These are phyloP conservation scores for Acidomyces sp. DNA, from an alignment of 495 filamentous ascomycete species.

Conservation along the genomic window DNA sequence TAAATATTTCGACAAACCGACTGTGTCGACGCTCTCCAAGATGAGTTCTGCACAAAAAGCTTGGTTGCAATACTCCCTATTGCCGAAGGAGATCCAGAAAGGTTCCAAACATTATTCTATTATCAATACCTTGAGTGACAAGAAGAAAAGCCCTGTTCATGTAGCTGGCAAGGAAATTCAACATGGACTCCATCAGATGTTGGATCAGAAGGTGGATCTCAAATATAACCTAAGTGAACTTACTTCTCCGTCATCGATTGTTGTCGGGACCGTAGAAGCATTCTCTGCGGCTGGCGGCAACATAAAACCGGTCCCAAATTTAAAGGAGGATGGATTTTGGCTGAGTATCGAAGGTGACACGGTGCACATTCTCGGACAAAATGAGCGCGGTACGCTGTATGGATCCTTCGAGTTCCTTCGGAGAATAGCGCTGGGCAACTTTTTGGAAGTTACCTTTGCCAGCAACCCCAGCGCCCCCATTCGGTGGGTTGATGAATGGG, in stretches of 20 bases:
- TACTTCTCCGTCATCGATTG: slow-evolving; percentile 32
- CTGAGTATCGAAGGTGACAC: slow-evolving; percentile 34
- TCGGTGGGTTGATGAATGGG: slow-evolving; percentile 63
- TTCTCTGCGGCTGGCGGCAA: slow-evolving; percentile 33
- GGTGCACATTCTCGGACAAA: slow-evolving; percentile 51
- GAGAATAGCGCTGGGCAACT: slow-evolving; percentile 47
- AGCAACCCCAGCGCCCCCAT: slow-evolving; percentile 49
- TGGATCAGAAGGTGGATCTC: slow-evolving; percentile 34
- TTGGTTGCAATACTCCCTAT: too few species aligned
- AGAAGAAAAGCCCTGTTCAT: slow-evolving; percentile 38
- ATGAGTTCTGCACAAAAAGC: too few species aligned
- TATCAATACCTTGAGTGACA: not conserved
- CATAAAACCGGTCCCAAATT: slow-evolving; percentile 24
- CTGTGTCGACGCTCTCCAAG: too few species aligned
- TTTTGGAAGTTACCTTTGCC: slow-evolving; percentile 38
- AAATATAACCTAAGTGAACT: slow-evolving; percentile 22
- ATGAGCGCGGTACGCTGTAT: slow-evolving; percentile 55
- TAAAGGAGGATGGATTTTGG: slow-evolving; percentile 53
- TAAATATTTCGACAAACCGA: too few species aligned
- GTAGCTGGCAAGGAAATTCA: slow-evolving; percentile 47
- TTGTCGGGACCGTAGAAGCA: slow-evolving; percentile 45
- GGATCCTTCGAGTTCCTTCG: slow-evolving; percentile 58
- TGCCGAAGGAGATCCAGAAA: too few species aligned
- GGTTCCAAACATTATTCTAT: too few species aligned
- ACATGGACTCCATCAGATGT: slow-evolving; percentile 42